Percentiles rank a stretch among this genome's conserved stretches.
Conservation (phyloP, 1,284 basidiomycete species). For the Cryptococcus sp. region DNA sequence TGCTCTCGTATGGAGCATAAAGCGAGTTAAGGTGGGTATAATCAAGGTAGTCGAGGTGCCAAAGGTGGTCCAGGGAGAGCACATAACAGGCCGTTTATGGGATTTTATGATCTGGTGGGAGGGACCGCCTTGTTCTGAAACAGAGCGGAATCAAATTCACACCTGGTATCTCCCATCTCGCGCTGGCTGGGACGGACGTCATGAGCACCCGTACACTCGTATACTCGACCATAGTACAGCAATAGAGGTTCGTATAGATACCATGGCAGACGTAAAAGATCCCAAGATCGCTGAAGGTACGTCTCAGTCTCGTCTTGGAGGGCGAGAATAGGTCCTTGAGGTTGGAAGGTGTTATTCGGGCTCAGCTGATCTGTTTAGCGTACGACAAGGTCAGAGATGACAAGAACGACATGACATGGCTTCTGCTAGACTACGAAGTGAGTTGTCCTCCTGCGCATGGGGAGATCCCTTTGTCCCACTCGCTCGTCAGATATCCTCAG, state of each 20-base stretch:
- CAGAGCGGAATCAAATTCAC: too few species aligned
- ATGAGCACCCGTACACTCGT: too few species aligned
- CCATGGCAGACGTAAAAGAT: slow-evolving; percentile 79
- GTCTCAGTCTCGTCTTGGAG: slow-evolving; percentile 12
- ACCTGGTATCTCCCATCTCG: too few species aligned
- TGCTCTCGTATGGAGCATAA: too few species aligned
- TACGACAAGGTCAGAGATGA: slow-evolving; percentile 77
- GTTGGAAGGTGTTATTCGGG: background rate
- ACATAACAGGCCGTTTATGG: too few species aligned
- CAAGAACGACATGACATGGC: slow-evolving; percentile 78
- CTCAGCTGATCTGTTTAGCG: slow-evolving; percentile 55
- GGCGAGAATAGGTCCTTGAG: background rate
- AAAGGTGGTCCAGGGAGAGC: too few species aligned
- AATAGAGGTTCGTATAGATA: slow-evolving; percentile 3
- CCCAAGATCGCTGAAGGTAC: slow-evolving; percentile 68
- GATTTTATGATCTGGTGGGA: too few species aligned
- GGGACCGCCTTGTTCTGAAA: too few species aligned
- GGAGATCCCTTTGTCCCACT: background rate
- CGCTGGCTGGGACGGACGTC: too few species aligned
- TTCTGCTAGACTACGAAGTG: slow-evolving; percentile 79
- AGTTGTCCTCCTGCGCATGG: slow-evolving; percentile 16
- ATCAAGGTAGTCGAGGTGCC: too few species aligned
- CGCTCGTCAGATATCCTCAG: background rate
- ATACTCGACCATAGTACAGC: too few species aligned
- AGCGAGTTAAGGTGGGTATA: too few species aligned